These are phyloP conservation scores for Talaromyces proteolyticus DNA, from an alignment of 495 filamentous ascomycete species.

Conservation along the genomic window DNA sequence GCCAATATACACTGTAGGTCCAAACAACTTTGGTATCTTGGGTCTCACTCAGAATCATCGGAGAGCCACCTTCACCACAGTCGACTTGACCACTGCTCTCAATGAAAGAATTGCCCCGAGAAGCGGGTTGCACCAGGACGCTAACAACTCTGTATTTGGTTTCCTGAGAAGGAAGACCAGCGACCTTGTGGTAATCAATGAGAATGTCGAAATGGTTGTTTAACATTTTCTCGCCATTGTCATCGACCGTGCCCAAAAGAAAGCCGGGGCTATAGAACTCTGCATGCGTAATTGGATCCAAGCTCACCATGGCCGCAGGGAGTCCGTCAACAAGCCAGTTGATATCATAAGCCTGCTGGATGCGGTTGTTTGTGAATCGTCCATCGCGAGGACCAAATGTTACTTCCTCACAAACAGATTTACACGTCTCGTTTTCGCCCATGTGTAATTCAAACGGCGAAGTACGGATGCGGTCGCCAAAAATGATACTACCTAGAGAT, in stretches of 20 bases:
- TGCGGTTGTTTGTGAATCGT: slow-evolving; percentile 74
- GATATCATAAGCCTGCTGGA: slow-evolving; percentile 76
- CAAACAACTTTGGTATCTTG: slow-evolving; percentile 67
- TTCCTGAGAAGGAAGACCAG: slow-evolving; percentile 33
- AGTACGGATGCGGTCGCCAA: slow-evolving; percentile 91
- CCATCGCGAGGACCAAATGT: slow-evolving; percentile 63
- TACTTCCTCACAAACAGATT: slow-evolving; percentile 59
- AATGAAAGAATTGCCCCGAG: slow-evolving; percentile 53
- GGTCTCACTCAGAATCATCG: slow-evolving; percentile 59
- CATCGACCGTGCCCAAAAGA: slow-evolving; percentile 61
- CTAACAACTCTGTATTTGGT: slow-evolving; percentile 83
- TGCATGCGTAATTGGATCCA: slow-evolving; percentile 64
- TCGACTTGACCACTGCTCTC: slow-evolving; percentile 50
- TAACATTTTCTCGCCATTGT: slow-evolving; percentile 51
- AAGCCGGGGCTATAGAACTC: slow-evolving; percentile 87
- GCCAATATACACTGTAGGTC: slow-evolving; percentile 90
- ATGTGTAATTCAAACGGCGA: slow-evolving; percentile 87
- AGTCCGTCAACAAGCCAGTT: slow-evolving; percentile 96
- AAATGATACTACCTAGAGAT: slow-evolving; percentile 91
- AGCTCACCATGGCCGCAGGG: slow-evolving; percentile 74
- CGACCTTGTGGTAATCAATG: slow-evolving; percentile 87
- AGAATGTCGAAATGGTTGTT: slow-evolving; percentile 94
- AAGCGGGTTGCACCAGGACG: slow-evolving; percentile 76
- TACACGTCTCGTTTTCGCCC: slow-evolving; percentile 79
- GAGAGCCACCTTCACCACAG: slow-evolving; percentile 48